phyloP scores from a whole-genome alignment of 78 protist species.

The Cavenderia fasciculata region DNA sequence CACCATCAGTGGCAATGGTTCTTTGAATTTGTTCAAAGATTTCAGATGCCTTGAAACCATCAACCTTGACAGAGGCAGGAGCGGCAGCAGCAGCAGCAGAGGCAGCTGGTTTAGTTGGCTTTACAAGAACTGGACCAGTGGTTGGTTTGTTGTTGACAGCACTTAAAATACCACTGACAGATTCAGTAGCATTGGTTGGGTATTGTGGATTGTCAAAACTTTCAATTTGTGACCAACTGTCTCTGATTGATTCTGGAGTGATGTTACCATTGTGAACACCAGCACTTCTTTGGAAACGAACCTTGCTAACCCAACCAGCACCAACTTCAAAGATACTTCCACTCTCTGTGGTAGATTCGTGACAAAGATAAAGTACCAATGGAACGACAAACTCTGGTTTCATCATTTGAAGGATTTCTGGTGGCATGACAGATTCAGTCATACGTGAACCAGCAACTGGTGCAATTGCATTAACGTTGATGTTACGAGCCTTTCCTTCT shows the following conservation, averaged over 20 bases:
- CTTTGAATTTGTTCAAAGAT: conserved; percentile 39
- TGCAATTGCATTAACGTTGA: conserved; percentile 85
- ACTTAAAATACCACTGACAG: conserved; percentile 45
- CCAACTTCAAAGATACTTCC: conserved; percentile 85
- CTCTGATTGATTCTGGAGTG: conserved; percentile 53
- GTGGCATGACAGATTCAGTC: conserved; percentile 86
- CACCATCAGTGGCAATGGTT: conserved; percentile 30
- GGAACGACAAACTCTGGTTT: conserved; percentile 91
- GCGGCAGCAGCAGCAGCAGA: conserved; percentile 32
- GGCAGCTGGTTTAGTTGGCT: neutral
- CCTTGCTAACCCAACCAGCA: conserved; percentile 86
- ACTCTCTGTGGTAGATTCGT: conserved; percentile 79
- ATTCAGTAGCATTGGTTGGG: conserved; percentile 71
- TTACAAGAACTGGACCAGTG: neutral
- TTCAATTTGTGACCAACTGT: conserved; percentile 22
- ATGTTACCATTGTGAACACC: conserved; percentile 64
- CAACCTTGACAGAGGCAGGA: conserved; percentile 32
- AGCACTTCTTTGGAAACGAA: conserved; percentile 81
- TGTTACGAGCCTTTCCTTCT: conserved; percentile 86
- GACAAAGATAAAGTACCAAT: conserved; percentile 84
- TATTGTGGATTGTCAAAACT: conserved; percentile 54
- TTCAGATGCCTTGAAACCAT: conserved; percentile 36
- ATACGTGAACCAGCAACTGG: conserved; percentile 89
- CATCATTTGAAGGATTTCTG: conserved; percentile 73
- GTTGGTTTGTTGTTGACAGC: conserved; percentile 3